A percentile compares a stretch with the other conserved stretches of the same genome.
Conservation (phyloP, 2,329 filamentous ascomycete genomes). For the Aspergillus phoenicis region DNA sequence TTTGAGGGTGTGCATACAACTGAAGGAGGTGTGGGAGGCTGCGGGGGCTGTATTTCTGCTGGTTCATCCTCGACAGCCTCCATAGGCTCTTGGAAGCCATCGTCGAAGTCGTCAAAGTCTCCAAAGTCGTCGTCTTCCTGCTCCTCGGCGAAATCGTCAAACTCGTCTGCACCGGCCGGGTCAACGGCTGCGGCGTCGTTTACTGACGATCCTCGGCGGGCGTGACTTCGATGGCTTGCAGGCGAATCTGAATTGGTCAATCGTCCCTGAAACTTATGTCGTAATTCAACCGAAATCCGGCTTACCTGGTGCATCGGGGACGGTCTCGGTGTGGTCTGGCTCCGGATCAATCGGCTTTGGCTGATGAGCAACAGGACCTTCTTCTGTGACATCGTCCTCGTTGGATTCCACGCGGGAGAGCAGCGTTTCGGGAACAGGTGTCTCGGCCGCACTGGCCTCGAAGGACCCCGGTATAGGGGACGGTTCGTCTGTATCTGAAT, state of each 20-base stretch:
- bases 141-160: conserved; percentile 57
- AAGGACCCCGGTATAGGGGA: conserved; percentile 9
- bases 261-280: conserved; percentile 51
- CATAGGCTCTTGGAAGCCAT: conserved; percentile 61
- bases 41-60: conserved; percentile 25
- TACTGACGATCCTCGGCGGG: conserved; percentile 46
- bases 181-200: conserved; percentile 56
- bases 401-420: conserved; percentile 48
- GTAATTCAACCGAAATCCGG: conserved; percentile 36
- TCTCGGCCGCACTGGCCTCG: conserved; percentile 12
- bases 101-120: conserved; percentile 73
- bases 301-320: conserved; percentile 60
- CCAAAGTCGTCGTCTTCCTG: conserved; percentile 60
- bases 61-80: conserved; percentile 31
- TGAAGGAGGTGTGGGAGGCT: conserved; percentile 38
- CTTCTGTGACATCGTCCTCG: conserved; percentile 32
- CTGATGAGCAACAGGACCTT: conserved; percentile 42
- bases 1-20: conserved; percentile 47
- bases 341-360: conserved; percentile 46
- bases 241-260: conserved; percentile 65
- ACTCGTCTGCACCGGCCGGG: conserved; percentile 67
- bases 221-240: conserved; percentile 47
- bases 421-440: conserved; percentile 46
- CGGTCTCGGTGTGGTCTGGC: conserved; percentile 47
- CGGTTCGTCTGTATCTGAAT: conserved; percentile 26